Evolutionary conservation across 2,329 filamentous ascomycete genomes (phyloP), one percentile per base, ranked within the genome.

Genomic region (Beauveria caledonica): DNA sequence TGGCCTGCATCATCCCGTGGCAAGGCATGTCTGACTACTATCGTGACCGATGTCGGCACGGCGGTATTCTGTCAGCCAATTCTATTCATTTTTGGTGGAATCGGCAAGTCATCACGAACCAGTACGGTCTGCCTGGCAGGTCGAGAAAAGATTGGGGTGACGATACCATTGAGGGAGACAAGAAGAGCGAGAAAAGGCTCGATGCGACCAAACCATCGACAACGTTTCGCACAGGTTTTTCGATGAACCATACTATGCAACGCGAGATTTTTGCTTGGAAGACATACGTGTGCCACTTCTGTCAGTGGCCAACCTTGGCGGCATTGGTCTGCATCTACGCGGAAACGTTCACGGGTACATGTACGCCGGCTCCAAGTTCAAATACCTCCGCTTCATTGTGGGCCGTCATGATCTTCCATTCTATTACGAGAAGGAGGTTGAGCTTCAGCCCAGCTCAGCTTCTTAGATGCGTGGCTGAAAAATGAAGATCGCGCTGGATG

Each of bases 321-420:
- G 86, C 1, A 89, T 89, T 52, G 70, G 86, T 4, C 77, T 90
- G 1, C 87, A 90, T 65, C 76, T 89, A 5, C 78, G 86, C 8
- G 87, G 87, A 2, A 90, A 90, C 64, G 77, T 90, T 8, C 78
- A 87, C 66, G 87, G 86, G 0, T 90, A 81, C 60, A 73, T 74
- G 1, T 77, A 84, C 52, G 86, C 86, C 0, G 84, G 85, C 0
- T 89, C 86, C 0, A 76, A 84, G 61, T 75, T 85, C 63, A 90
- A 90, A 69, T 90, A 86, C 64, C 76, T 90, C 0, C 80, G 86
- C 7, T 84, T 89, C 68, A 86, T 89, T 67, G 85, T 82, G 0
- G 87, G 87, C 2, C 79, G 87, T 0, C 87, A 90, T 63, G 87
- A 90, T 65, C 75, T 90, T 1, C 87, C 87, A 0, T 89, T 90